Evolutionary conservation across 768 basidiomycete genomes (phyloP).

Genomic region (Boletus bicolor): DNA sequence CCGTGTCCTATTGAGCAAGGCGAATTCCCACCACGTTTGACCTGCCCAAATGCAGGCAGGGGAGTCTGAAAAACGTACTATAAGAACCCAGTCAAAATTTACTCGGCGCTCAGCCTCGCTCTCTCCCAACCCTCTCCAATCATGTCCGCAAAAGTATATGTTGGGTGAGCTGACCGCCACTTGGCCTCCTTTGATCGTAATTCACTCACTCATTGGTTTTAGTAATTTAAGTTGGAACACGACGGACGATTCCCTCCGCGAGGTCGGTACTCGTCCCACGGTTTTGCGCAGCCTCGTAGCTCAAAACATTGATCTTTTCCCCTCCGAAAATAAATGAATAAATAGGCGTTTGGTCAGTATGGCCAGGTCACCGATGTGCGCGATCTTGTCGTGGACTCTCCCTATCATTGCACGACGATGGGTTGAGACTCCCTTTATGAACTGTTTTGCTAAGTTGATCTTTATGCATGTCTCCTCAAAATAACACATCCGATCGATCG

Average conservation of each 20-base stretch:
- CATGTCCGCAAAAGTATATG: conserved; percentile 34
- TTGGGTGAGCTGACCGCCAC: conserved; percentile 25
- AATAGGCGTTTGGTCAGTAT: conserved; percentile 41
- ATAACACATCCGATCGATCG: neutral
- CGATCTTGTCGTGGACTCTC: conserved; percentile 32
- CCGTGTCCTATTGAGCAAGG: neutral
- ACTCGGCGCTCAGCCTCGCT: conserved; percentile 9
- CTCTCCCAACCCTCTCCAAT: conserved; percentile 11
- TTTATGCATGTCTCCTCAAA: conserved; percentile 24
- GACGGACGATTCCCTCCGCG: conserved; percentile 25
- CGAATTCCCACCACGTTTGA: conserved; percentile 14
- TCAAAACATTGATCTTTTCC: conserved; percentile 9
- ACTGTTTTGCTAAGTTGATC: conserved; percentile 26
- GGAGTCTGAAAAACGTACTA: conserved; percentile 35
- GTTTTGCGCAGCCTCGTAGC: neutral
- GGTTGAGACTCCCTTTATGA: conserved; percentile 25
- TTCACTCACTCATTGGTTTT: neutral
- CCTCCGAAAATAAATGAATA: neutral
- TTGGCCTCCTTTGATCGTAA: neutral
- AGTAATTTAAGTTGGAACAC: conserved; percentile 36
- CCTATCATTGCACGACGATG: conserved; percentile 31
- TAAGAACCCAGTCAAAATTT: conserved; percentile 28
- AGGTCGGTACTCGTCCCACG: conserved; percentile 19
- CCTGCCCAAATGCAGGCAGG: conserved; percentile 26
- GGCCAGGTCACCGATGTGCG: conserved; percentile 52